phyloP scores from a whole-genome alignment of 2,329 filamentous ascomycete species.

The Fusarium tricinctum region DNA sequence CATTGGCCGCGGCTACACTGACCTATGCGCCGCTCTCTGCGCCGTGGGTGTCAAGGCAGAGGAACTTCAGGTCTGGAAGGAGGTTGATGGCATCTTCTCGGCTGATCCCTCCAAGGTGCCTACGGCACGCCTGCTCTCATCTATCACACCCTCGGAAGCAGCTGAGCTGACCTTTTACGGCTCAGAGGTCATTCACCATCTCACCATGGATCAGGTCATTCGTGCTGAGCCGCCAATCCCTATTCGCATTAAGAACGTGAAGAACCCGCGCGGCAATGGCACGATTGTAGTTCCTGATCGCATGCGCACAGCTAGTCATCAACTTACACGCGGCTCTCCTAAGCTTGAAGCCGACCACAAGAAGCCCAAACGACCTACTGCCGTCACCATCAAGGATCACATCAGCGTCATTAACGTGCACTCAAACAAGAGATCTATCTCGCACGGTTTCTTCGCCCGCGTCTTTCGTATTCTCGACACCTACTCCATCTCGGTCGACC shows the following conservation, averaged over 20 bases:
- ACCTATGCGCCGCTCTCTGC: conserved; percentile 91
- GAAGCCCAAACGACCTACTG: conserved; percentile 81
- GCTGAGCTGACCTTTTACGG: conserved; percentile 95
- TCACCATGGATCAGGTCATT: conserved; percentile 98
- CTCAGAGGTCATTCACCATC: conserved; percentile 97
- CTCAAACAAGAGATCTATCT: conserved; percentile 95
- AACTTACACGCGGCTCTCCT: conserved; percentile 67
- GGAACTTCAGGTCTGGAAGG: conserved; percentile 98
- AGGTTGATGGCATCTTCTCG: conserved; percentile 94
- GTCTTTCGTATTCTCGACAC: conserved; percentile 93
- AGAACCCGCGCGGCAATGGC: conserved; percentile 83
- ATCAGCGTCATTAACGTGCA: conserved; percentile 98
- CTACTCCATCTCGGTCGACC: conserved; percentile 89
- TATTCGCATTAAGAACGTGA: conserved; percentile 93
- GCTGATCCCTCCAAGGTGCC: conserved; percentile 90
- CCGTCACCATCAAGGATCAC: conserved; percentile 96
- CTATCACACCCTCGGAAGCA: conserved; percentile 94
- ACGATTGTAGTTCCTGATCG: conserved; percentile 87
- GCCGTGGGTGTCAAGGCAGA: conserved; percentile 89
- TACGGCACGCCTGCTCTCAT: conserved; percentile 87
- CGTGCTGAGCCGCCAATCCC: conserved; percentile 83
- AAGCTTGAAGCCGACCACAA: conserved; percentile 55
- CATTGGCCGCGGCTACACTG: conserved; percentile 95
- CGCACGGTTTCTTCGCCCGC: conserved; percentile 93
- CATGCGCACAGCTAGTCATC: conserved; percentile 67